Evolutionary conservation across 371 early-diverging fungal species (phyloP).

Genomic region (Actinomortierella ambigua): DNA sequence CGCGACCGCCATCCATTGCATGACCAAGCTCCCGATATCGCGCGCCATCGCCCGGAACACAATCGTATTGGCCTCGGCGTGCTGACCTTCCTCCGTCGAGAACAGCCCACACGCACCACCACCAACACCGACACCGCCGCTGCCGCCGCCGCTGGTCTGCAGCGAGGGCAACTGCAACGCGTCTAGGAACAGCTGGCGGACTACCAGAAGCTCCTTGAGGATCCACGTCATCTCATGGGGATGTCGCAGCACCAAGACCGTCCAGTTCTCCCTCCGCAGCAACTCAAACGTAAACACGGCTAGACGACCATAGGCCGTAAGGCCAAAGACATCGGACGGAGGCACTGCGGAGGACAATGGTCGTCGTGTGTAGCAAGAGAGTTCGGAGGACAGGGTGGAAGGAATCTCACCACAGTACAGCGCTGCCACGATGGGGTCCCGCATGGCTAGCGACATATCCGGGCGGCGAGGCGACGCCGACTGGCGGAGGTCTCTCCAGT

Average conservation of each 20-base stretch:
- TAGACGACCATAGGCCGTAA: constrained; percentile 59
- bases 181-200: constrained; percentile 42
- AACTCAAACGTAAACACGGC: constrained; percentile 54
- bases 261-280: constrained; percentile 36
- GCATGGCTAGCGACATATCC: constrained; percentile 27
- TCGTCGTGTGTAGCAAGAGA: too few relatives aligned
- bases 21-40: constrained; percentile 21
- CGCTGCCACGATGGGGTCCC: constrained; percentile 43
- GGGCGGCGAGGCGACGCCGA: constrained; percentile 24
- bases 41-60: constrained; percentile 33
- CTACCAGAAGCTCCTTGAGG: constrained; percentile 48
- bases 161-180: constrained; percentile 31
- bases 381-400: too few relatives aligned
- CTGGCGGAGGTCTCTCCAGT: constrained; percentile 39
- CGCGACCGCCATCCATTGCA: constrained; percentile 29
- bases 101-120: constrained; percentile 23
- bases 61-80: constrained; percentile 29
- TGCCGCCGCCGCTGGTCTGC: constrained; percentile 2
- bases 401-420: constrained; percentile 12
- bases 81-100: not conserved
- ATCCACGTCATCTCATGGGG: constrained; percentile 50
- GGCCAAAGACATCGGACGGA: constrained; percentile 59
- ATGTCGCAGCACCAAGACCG: constrained; percentile 28
- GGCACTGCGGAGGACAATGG: constrained; percentile 3
- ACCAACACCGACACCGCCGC: not conserved